Base-by-base conservation (phyloP, 768 basidiomycete genomes). In the Leccinum fibrillosum region DNA sequence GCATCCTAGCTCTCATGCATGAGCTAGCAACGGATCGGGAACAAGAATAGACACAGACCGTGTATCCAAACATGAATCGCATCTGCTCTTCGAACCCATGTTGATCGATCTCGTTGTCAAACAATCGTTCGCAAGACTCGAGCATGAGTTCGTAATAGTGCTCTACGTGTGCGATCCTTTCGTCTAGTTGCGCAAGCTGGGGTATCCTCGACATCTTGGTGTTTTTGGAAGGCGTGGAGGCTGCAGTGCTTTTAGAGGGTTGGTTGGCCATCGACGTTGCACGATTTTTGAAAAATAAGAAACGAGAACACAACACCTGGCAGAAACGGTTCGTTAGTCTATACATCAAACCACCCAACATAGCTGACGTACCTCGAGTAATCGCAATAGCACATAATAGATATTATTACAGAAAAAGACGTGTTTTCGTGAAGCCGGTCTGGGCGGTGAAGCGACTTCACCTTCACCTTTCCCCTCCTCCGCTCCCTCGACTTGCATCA, bases 91-190 rank as follows among this genome's bases (percentile, higher is more conserved):
- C 96, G 69, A 95, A 98, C 4, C 78, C 81, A 45, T 78, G 76
- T 62, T 88, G 88, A 65, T 99, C 97, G 23, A 98, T 79, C 69
- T 97, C 92, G 62, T 89, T 90, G 67, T 95, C 95, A 63, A 98
- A 97, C 48, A 98, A 72, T 59, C 86, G 82, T 71, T 99, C 97
- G 69, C 91, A 92, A 4, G 90, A 86, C 58, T 89, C 90, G 15
- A 99, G 80, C 65, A 94, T 76, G 55, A 94, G 79, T 50, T 88
- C 86, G 64, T 98, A 98, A 64, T 85, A 91, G 63, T 90, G 85
- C 28, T 80, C 80, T 5, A 85, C 80, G 11, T 83, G 77, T 19
- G 80, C 72, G 23, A 69, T 59, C 21, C 72, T 70, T 42, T 78
- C 75, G 28, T 72, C 74, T 25, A 72, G 39, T 53, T 68, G 73